Evolutionary conservation across 2,329 filamentous ascomycete genomes (phyloP).

Genomic region (Aspergillus aculeatus): DNA sequence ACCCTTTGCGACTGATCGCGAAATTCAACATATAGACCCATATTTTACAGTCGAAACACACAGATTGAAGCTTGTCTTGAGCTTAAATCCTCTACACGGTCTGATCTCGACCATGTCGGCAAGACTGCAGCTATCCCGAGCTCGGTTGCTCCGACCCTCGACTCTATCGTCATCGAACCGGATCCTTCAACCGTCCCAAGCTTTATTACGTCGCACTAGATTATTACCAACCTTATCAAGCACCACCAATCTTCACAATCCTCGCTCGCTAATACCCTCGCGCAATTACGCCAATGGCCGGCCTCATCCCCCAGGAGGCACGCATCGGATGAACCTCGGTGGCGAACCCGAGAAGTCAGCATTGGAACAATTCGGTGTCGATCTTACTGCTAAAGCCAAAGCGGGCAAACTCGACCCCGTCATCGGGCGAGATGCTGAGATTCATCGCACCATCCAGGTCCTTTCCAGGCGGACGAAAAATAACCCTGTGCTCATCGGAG

Average conservation of each 20-base stretch:
- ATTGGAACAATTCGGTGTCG: slow-evolving; percentile 85
- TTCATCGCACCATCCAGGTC: slow-evolving; percentile 91
- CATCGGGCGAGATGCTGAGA: slow-evolving; percentile 87
- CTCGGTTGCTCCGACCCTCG: slow-evolving; percentile 29
- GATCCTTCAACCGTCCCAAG: slow-evolving; percentile 20
- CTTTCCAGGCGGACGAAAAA: slow-evolving; percentile 92
- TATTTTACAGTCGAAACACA: neutral
- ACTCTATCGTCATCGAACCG: slow-evolving; percentile 21
- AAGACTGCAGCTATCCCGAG: slow-evolving; percentile 33
- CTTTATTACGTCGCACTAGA: slow-evolving; percentile 19
- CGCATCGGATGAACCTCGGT: slow-evolving; percentile 88
- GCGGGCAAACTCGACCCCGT: slow-evolving; percentile 93
- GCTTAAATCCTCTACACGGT: neutral
- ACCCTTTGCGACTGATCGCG: neutral
- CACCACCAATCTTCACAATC: slow-evolving; percentile 4
- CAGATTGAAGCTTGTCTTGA: neutral
- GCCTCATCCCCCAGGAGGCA: slow-evolving; percentile 86
- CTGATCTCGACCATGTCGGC: slow-evolving; percentile 30
- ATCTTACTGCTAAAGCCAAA: slow-evolving; percentile 80
- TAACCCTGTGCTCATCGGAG: slow-evolving; percentile 90
- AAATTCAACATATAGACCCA: neutral
- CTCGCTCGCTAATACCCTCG: slow-evolving; percentile 19
- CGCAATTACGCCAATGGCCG: slow-evolving; percentile 58
- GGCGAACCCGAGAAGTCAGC: slow-evolving; percentile 76
- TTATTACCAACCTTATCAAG: slow-evolving; percentile 14